These are phyloP conservation scores for Leccinum fibrillosum DNA, from an alignment of 768 basidiomycete genomes.

Conservation along the genomic window DNA sequence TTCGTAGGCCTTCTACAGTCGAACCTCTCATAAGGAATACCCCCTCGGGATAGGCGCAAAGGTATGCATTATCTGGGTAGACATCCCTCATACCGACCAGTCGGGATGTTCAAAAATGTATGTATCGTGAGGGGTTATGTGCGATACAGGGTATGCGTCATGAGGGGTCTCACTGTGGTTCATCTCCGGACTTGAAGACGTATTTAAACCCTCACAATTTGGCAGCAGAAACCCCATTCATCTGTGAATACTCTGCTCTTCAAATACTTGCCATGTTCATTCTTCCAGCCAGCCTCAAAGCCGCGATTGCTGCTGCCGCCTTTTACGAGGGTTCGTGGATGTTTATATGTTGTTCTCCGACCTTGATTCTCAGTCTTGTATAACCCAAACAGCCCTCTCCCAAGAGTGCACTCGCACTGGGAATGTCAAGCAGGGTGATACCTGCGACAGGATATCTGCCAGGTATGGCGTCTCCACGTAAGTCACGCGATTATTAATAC, in stretches of 20 bases:
- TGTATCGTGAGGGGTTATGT: neutral
- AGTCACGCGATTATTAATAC: slow-evolving; percentile 18
- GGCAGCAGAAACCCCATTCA: neutral
- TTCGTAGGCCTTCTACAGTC: no score
- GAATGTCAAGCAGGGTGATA: slow-evolving; percentile 52
- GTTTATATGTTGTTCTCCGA: neutral
- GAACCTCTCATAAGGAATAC: no score
- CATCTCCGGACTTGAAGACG: neutral
- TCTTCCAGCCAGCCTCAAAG: slow-evolving; percentile 9
- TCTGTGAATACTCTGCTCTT: neutral
- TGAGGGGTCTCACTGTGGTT: neutral
- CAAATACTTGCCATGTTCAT: slow-evolving; percentile 14
- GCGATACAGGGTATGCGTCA: no score
- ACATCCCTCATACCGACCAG: no score
- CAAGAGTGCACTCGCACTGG: slow-evolving; percentile 52
- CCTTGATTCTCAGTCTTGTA: slow-evolving; percentile 19
- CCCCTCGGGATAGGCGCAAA: no score
- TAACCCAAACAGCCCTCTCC: slow-evolving; percentile 39
- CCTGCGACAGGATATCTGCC: slow-evolving; percentile 63
- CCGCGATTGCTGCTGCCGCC: slow-evolving; percentile 9
- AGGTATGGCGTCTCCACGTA: slow-evolving; percentile 63
- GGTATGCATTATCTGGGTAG: no score
- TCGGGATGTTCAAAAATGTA: no score
- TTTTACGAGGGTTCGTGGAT: slow-evolving; percentile 17
- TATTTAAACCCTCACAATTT: slow-evolving; percentile 15